Percentiles rank a stretch among this genome's conserved stretches.
Conservation (phyloP, 768 basidiomycete species). For the Dictyophora rubrovolvata region DNA sequence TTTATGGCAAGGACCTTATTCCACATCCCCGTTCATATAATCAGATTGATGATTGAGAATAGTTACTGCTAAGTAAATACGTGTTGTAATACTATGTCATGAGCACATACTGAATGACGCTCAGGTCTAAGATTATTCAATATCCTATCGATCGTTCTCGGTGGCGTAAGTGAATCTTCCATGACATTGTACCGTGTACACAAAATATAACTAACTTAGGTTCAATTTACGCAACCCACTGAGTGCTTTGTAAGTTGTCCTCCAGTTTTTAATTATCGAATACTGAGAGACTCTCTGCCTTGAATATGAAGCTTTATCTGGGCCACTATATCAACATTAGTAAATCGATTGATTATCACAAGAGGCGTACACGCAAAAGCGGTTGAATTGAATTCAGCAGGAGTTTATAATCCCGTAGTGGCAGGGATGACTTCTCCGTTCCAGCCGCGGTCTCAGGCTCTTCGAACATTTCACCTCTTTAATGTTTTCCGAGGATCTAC, state of each 20-base stretch:
- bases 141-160: background rate
- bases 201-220: background rate
- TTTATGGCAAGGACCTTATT: conserved; percentile 20
- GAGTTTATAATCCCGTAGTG: background rate
- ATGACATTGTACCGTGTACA: background rate
- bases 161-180: background rate
- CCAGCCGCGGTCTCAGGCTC: background rate
- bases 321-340: background rate
- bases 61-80: background rate
- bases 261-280: background rate
- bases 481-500: too few species aligned
- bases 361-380: background rate
- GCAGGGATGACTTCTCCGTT: background rate
- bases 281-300: background rate
- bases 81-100: background rate
- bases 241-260: background rate
- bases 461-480: too few species aligned
- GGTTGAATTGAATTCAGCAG: background rate
- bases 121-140: background rate
- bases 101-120: background rate
- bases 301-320: background rate
- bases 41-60: background rate
- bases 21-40: too few species aligned
- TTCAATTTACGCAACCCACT: background rate
- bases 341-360: background rate